These are phyloP conservation scores for Microbotryum saponariae DNA, from an alignment of 1,284 basidiomycete genomes.

Conservation along the genomic window DNA sequence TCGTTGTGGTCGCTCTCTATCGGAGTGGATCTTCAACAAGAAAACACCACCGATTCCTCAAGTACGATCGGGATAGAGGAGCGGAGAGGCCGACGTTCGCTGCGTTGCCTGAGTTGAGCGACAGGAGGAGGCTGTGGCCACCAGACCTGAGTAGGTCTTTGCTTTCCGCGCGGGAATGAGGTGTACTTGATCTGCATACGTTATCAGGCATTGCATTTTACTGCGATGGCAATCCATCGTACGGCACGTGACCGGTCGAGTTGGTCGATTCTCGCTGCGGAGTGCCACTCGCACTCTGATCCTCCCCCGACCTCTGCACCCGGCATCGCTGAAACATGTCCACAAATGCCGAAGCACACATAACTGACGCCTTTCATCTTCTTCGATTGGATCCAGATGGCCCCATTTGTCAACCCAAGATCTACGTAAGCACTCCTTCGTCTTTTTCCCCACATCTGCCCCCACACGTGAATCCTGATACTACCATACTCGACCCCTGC, in stretches of 20 bases:
- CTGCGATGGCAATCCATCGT: background rate
- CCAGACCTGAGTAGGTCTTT: slow-evolving; percentile 14
- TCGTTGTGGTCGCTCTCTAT: too few relatives aligned
- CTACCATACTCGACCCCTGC: background rate
- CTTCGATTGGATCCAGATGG: background rate
- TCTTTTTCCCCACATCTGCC: background rate
- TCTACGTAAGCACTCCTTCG: slow-evolving; percentile 4
- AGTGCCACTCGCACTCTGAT: background rate
- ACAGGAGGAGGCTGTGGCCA: slow-evolving; percentile 21
- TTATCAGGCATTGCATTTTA: background rate
- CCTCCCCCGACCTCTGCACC: too few relatives aligned
- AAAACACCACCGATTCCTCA: background rate
- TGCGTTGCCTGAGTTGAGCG: slow-evolving; percentile 6
- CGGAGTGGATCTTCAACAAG: too few relatives aligned
- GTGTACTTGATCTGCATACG: too few relatives aligned
- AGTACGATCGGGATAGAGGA: slow-evolving; percentile 5
- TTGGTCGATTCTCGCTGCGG: background rate
- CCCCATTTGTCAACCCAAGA: slow-evolving; percentile 19
- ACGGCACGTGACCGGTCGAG: background rate
- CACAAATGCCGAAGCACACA: background rate
- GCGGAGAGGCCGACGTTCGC: slow-evolving; percentile 5
- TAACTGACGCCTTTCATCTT: background rate
- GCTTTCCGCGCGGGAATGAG: background rate
- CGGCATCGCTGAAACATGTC: background rate
- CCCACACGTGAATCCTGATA: background rate